Evolutionary conservation across 2,329 filamentous ascomycete genomes (phyloP).

Genomic region (Fusarium hostae): DNA sequence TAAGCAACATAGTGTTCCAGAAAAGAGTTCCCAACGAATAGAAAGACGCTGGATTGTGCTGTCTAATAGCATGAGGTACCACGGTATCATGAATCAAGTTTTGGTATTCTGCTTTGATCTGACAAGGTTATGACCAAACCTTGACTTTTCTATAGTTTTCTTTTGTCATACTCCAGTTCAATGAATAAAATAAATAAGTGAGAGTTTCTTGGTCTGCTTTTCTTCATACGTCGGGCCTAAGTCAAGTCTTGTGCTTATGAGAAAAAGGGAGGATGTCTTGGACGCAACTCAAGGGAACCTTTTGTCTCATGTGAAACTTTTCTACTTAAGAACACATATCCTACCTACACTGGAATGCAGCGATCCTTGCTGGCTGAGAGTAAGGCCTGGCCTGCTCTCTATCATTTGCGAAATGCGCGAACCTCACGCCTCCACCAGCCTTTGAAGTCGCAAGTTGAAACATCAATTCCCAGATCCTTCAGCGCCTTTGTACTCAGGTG

Average conservation of each 20-base stretch:
- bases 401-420: constrained; percentile 66
- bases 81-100: neutral
- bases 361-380: neutral
- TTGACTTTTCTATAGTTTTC: neutral
- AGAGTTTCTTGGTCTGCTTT: neutral
- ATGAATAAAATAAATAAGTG: neutral
- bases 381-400: constrained; percentile 2
- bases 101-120: neutral
- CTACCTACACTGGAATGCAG: neutral
- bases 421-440: constrained; percentile 82
- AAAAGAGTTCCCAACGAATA: neutral
- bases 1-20: neutral
- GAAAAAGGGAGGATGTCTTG: no score
- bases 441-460: constrained; percentile 78
- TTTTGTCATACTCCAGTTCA: neutral
- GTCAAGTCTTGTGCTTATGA: no score
- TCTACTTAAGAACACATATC: constrained; percentile 2
- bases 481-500: constrained; percentile 83
- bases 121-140: neutral
- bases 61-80: neutral
- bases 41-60: neutral
- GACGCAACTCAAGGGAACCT: neutral
- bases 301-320: constrained; percentile 10
- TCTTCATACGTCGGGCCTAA: neutral
- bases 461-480: constrained; percentile 77